Evolutionary conservation across 106 monocot genomes (phyloP).

Genomic region (Iris macrosiphon): DNA sequence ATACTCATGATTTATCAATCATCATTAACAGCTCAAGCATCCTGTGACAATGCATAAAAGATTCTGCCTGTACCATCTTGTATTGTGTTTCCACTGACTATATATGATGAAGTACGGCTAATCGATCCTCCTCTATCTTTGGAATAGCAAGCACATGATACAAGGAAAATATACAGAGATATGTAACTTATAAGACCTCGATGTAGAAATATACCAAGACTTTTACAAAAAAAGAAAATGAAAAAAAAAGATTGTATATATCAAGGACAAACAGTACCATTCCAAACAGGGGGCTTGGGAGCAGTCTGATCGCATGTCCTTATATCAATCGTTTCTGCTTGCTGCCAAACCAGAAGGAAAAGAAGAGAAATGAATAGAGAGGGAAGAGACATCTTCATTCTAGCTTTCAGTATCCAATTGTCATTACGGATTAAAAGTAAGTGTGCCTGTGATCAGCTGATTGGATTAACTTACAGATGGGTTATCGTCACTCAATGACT

Average conservation of each 20-base stretch:
- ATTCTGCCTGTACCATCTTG: slow-evolving; percentile 22
- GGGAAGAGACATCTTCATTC: background rate
- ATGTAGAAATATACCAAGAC: background rate
- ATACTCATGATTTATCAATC: background rate
- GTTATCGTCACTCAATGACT: slow-evolving; percentile 85
- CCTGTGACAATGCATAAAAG: too few relatives aligned
- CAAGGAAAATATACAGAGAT: background rate
- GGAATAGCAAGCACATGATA: background rate
- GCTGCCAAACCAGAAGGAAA: slow-evolving; percentile 11
- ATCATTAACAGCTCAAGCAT: background rate
- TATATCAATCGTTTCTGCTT: slow-evolving; percentile 38
- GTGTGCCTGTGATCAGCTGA: too few relatives aligned
- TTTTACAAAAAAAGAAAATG: background rate
- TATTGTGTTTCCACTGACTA: slow-evolving; percentile 10
- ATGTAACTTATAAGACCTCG: background rate
- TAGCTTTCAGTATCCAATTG: background rate
- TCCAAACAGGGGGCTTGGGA: slow-evolving; percentile 34
- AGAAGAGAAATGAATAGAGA: slow-evolving; percentile 4
- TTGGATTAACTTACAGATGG: slow-evolving; percentile 38
- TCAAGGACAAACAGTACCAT: slow-evolving; percentile 31
- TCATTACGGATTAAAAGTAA: background rate
- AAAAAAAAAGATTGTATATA: background rate
- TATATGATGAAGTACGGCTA: slow-evolving; percentile 12
- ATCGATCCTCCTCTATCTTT: slow-evolving; percentile 30
- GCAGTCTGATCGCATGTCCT: slow-evolving; percentile 27